Conservation (phyloP, 1,284 basidiomycete species). For the Rhodotorula sp. region DNA sequence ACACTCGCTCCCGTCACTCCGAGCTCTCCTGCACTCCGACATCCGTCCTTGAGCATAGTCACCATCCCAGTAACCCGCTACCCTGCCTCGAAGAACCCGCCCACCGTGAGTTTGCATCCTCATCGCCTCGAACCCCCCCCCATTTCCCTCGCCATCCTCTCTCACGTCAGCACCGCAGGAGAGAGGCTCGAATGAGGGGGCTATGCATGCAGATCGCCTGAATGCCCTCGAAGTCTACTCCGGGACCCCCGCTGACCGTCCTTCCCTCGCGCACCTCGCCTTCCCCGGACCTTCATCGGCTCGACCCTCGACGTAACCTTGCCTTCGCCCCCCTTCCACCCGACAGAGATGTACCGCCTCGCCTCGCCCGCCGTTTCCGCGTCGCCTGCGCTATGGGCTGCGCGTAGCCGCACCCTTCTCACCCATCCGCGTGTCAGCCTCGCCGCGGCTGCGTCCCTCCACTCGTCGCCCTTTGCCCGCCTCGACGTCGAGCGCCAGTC, state of each 20-base stretch:
- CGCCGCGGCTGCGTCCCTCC: constrained; percentile 3
- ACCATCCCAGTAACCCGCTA: no score
- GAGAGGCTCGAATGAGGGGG: background rate
- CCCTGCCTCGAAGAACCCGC: no score
- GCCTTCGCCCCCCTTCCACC: background rate
- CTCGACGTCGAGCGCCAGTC: constrained; percentile 22
- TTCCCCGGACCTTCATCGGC: background rate
- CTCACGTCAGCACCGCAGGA: background rate
- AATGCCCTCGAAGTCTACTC: background rate
- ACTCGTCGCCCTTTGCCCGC: constrained; percentile 7
- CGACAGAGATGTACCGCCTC: constrained; percentile 23
- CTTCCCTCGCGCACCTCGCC: background rate
- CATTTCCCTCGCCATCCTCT: background rate
- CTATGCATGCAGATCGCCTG: no score
- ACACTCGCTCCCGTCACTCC: no score
- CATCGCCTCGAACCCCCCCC: background rate
- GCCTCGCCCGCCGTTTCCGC: background rate
- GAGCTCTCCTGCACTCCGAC: no score
- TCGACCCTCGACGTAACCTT: background rate
- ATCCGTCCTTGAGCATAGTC: no score
- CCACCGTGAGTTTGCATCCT: no score
- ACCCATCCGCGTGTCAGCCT: background rate
- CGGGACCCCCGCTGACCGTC: background rate
- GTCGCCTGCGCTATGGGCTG: constrained; percentile 1
- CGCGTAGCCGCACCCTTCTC: background rate